Evolutionary conservation across 2,329 filamentous ascomycete genomes (phyloP).

Genomic region (Scolecobasidium constrictum): DNA sequence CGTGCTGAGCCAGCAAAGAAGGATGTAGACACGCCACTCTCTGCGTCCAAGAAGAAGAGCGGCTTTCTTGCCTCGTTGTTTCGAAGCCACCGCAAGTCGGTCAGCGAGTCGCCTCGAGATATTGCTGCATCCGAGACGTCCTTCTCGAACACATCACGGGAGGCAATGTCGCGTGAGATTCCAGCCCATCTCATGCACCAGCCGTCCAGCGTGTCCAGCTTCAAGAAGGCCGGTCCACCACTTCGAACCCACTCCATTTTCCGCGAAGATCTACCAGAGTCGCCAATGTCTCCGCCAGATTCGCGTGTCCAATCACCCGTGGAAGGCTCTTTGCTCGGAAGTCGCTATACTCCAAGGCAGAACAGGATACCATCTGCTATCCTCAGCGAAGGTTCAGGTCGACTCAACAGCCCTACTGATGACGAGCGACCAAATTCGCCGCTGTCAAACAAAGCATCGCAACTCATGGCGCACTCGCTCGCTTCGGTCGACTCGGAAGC

Average conservation of each 20-base stretch:
- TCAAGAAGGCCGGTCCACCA: slow-evolving; percentile 41
- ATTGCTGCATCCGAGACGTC: slow-evolving; percentile 52
- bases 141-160: slow-evolving; percentile 82
- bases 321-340: slow-evolving; percentile 33
- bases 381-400: slow-evolving; percentile 8
- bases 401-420: slow-evolving; percentile 12
- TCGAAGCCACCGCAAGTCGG: slow-evolving; percentile 43
- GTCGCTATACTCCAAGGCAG: slow-evolving; percentile 29
- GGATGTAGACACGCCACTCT: slow-evolving; percentile 16
- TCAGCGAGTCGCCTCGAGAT: slow-evolving; percentile 37
- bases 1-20: neutral
- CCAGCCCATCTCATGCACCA: slow-evolving; percentile 36
- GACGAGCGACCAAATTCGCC: slow-evolving; percentile 13
- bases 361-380: slow-evolving; percentile 26
- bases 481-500: slow-evolving; percentile 93
- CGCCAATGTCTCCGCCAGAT: slow-evolving; percentile 74
- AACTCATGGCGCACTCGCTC: slow-evolving; percentile 63
- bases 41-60: slow-evolving; percentile 17
- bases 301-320: slow-evolving; percentile 73
- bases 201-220: slow-evolving; percentile 18
- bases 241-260: slow-evolving; percentile 84
- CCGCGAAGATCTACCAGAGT: slow-evolving; percentile 80
- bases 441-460: slow-evolving; percentile 14
- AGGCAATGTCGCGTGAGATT: slow-evolving; percentile 60
- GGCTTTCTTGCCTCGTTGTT: slow-evolving; percentile 54